Base-by-base conservation (phyloP, 2,329 filamentous ascomycete genomes). In the Thermothelomyces thermophilus region DNA sequence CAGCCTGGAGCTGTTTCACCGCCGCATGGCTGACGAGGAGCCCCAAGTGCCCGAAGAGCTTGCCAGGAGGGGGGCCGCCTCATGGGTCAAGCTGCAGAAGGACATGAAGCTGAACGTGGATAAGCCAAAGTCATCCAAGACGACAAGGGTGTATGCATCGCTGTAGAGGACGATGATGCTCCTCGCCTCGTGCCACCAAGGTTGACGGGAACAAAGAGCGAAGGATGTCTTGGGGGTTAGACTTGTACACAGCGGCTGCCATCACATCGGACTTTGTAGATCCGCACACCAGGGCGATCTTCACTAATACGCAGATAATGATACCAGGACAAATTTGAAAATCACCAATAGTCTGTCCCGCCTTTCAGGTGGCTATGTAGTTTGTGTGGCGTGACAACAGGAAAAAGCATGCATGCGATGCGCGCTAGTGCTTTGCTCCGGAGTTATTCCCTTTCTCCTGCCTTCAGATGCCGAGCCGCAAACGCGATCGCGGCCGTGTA, bases 1-100 rank as follows among this genome's bases (percentile, higher is more conserved):
- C 41, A 86, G 82, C 60, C 76, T 86, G 57, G 85, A 89, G 68
- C 66, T 89, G 14, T 89, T 88, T 62, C 79, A 81, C 58, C 67
- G 76, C 30, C 73, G 73, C 22, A 77, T 85, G 71, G 68, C 72
- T 2, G 75, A 82, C 51, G 62, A 67, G 9, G 73, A 73, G 9
- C 49, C 69, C 3, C 62, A 59, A 0, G 75, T 83, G 3, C 80
- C 81, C 0, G 69, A 71, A 50, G 73, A 78, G 58, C 53, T 65
- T 5, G 73, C 79, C 46, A 62, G 66, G 10, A 70, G 74, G 13
- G 66, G 75, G 0, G 66, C 64, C 0, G 72, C 77, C 11, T 82
- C 82, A 0, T 75, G 72, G 61, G 71, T 73, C 50, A 71, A 68
- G 60, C 63, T 74, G 52, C 63, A 65, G 24, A 57, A 59, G 30